Conservation (phyloP, 2,329 filamentous ascomycete species). For the Blastomyces emzantsi region DNA sequence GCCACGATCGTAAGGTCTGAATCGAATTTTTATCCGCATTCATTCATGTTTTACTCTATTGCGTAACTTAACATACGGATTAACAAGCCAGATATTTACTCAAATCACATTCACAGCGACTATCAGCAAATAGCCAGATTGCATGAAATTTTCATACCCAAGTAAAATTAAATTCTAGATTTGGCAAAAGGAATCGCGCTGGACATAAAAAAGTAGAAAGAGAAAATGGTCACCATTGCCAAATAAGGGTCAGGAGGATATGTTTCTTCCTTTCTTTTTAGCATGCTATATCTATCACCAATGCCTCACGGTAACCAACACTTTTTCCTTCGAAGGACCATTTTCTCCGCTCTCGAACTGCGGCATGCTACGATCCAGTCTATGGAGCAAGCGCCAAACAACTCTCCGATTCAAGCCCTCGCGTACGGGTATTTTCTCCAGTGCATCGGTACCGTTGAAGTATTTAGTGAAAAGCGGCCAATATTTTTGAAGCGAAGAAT, state of each 20-base stretch:
- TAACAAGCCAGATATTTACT: not conserved
- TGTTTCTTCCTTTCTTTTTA: not conserved
- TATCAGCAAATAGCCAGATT: not conserved
- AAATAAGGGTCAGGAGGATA: not conserved
- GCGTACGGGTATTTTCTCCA: slow-evolving; percentile 78
- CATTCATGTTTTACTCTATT: not conserved
- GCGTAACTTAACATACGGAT: not conserved
- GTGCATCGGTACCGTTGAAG: slow-evolving; percentile 73
- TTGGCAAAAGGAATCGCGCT: not conserved
- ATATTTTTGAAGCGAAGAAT: slow-evolving; percentile 43
- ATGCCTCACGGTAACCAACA: slow-evolving; percentile 56
- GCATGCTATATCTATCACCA: slow-evolving; percentile 44
- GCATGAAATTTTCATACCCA: not conserved
- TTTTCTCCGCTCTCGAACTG: slow-evolving; percentile 19
- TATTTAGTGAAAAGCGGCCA: slow-evolving; percentile 74
- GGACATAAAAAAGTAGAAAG: not conserved
- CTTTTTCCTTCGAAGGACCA: slow-evolving; percentile 27
- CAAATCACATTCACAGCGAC: not conserved
- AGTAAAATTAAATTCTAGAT: not conserved
- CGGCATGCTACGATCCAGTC: slow-evolving; percentile 57
- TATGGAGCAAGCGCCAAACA: slow-evolving; percentile 46
- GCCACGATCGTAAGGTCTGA: not conserved
- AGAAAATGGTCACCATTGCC: not conserved
- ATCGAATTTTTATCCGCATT: not conserved
- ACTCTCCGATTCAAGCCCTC: slow-evolving; percentile 77